Evolutionary conservation across 768 basidiomycete species (phyloP), one percentile per base, ranked within the genome.

Genomic region (Crucibulum laeve): DNA sequence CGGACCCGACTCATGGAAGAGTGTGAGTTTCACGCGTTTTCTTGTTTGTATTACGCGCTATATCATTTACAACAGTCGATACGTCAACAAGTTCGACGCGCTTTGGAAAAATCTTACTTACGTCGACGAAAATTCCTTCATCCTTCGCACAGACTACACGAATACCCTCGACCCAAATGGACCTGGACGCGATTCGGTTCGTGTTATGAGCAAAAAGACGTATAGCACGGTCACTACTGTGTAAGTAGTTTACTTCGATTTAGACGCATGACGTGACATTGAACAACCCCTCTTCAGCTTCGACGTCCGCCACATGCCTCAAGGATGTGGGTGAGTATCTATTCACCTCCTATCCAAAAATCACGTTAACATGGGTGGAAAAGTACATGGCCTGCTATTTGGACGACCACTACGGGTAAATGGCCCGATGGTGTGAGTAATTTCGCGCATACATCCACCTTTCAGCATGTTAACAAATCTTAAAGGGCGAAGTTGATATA

Each of bases 131-230:
- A 15, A 42, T 32, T 18, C 28, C 17, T 42, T 42, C 18, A 32
- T 42, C 17, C 41, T 42, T 30, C 41, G 41, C 17, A 23, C 41
- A 17, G 41, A 42, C 23, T n/a, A 32, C 41, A 42, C n/a, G 26
- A 42, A 23, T 6, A 18, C 19, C 11, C 41, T 42, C 10, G 15
- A 26, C 17, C 25, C 41, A 32, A 13, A 42, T 19, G 41, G 41
- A 10, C 25, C 41, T 4, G 41, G 41, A 8, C 7, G 41, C 17
- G 32, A 18, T 13, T 42, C 41, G 3, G 41, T 42, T 3, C n/a
- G 41, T 13, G 14, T 42, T 18, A 8, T 13, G 11, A 30, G 25
- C 5, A 28, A 18, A 13, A 42, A 32, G 32, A 42, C 17, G 13
- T 42, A 26, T 19, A 30, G n/a, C 14, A 42, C 7, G 11, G 10